Base-by-base conservation (phyloP, 805 yeast species). In the Lipomyces starkeyi region DNA sequence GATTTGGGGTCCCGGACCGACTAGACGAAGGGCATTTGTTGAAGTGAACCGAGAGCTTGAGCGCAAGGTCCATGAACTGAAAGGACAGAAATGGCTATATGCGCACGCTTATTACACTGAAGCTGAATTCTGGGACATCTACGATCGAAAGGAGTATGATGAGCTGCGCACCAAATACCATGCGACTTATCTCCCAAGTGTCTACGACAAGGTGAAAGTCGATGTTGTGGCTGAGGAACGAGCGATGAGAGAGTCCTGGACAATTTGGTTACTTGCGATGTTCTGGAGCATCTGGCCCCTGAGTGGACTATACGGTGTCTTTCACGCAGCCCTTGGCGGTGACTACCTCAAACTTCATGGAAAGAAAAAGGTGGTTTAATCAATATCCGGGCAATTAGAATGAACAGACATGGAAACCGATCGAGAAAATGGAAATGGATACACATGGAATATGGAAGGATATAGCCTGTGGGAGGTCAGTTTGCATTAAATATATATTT, bases 281-380 rank as follows among this genome's bases (percentile, higher is more conserved):
- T 32, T 57, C 59, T 57, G 59, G 59, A 57, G 53, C 22, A 29
- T 57, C 49, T 57, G 59, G 59, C 59, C 59, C n/a, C 49, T 57
- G 13, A 57, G 59, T 57, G 59, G 59, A 32, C 5, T 57, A 29
- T 57, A 57, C 17, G 59, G 59, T 20, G 59, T 5, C 20, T 29
- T 17, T 57, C 59, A 57, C 47, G 59, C 59, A 34, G 59, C 59
- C 9, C 2, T 57, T 20, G 59, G 59, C 1, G 59, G 40, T 57
- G 59, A 57, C 47, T 57, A 57, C 27, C 59, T 57, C 56, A 53
- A 53, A 29, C 56, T 22, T 20, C 56, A 11, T 11, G 56, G 56
- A 53, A 25, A 11, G 40, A 13, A 37, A 14, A 37, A 37, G 2
- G 17, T 14, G 14, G 40, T 13, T 8, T 37, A 14, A 37, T 11